Evolutionary conservation across 331 rosid genomes (phyloP).

Genomic region (Rhamnella rubrinervis): DNA sequence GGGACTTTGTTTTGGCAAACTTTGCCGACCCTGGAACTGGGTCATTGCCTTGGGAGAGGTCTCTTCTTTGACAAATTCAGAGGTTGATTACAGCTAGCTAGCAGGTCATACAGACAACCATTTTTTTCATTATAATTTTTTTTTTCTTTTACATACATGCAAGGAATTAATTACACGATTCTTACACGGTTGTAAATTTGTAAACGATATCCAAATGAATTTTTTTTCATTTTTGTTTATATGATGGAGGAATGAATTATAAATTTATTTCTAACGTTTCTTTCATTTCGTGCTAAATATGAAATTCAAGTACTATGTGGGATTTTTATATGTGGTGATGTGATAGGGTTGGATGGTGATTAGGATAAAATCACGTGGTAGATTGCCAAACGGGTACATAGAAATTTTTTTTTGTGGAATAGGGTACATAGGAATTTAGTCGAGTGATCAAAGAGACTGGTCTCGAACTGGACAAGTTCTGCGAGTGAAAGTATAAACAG

Average conservation of each 20-base stretch:
- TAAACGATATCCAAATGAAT: constrained; percentile 31
- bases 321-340: background rate
- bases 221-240: constrained; percentile 5
- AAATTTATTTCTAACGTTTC: background rate
- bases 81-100: constrained; percentile 41
- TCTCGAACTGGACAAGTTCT: background rate
- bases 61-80: constrained; percentile 28
- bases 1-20: constrained; percentile 60
- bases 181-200: constrained; percentile 34
- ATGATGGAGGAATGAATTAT: background rate
- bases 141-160: constrained; percentile 27
- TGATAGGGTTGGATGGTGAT: background rate
- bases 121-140: constrained; percentile 37
- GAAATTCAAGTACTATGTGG: background rate
- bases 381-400: background rate
- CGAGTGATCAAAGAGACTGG: too few relatives aligned
- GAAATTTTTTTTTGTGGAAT: too few relatives aligned
- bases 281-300: background rate
- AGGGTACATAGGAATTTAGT: background rate
- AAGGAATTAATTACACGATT: constrained; percentile 30
- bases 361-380: background rate
- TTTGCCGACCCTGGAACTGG: constrained; percentile 69
- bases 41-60: constrained; percentile 76
- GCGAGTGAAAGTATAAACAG: background rate
- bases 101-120: constrained; percentile 42